Evolutionary conservation across 2,329 filamentous ascomycete species (phyloP), one percentile per base, ranked within the genome.

Genomic region (Aspergillus fructus): DNA sequence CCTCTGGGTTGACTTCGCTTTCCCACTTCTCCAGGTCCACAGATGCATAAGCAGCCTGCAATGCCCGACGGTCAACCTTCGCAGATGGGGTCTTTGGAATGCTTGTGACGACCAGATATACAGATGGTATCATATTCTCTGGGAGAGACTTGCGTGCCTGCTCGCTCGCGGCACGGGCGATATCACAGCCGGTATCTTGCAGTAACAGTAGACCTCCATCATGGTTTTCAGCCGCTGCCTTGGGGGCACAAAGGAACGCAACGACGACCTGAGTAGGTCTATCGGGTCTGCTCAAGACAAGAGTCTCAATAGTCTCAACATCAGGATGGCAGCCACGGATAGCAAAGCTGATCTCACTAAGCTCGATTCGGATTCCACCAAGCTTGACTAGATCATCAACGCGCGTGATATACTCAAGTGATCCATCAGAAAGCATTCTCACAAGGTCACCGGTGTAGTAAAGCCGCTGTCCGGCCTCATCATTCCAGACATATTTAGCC

Each of bases 381-480:
- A 71, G 53, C 46, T 71, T 71, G 42, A 70, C 62, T 52, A 67
- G 49, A 27, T 67, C 64, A 56, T 70, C 68, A 11, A 65, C 62
- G 27, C 68, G 67, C 34, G 63, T 65, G 39, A 70, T 61, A 39
- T 66, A 70, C 33, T 67, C 65, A 39, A 70, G 52, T 4, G 64
- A 65, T 3, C 65, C 65, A 53, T 68, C 64, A 4, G 57, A 34
- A 45, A 67, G 63, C 64, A 68, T 66, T 4, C 66, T 53, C 11
- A 69, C 71, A 12, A 70, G 56, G 49, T 73, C 71, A 39, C 72
- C 72, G 0, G 71, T 73, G n/a, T 68, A 67, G 53, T 75, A 76
- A 9, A 73, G 42, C 6, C 40, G 59, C 42, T 67, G 62, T 0
- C 42, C 24, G 4, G 60, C 53, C 43, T 67, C 64, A 6, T 67